A percentile compares a stretch with the other conserved stretches of the same genome.
phyloP scores from a whole-genome alignment of 1,284 basidiomycete genomes.

The Austroboletus niveus region DNA sequence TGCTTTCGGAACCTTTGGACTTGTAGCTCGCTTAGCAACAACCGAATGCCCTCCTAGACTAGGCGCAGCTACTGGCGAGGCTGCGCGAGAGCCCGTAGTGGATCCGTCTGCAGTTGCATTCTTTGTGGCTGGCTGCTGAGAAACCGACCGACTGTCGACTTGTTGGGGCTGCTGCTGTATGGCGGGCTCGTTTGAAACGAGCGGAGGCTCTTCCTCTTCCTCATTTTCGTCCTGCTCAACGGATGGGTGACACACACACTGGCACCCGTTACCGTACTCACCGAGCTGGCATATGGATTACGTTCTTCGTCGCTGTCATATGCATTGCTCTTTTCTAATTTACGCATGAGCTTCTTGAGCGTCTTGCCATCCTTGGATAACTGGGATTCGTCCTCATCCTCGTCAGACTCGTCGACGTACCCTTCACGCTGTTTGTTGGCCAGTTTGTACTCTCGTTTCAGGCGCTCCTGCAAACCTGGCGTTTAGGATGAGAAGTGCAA shows the following conservation, averaged over 20 bases:
- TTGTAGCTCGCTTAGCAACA: conserved; percentile 81
- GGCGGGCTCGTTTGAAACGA: conserved; percentile 53
- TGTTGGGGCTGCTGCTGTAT: conserved; percentile 52
- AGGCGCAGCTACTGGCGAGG: conserved; percentile 53
- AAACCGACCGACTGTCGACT: conserved; percentile 30
- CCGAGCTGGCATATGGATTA: conserved; percentile 79
- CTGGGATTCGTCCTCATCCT: conserved; percentile 58
- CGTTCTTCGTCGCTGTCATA: conserved; percentile 82
- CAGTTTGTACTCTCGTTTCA: conserved; percentile 77
- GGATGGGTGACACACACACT: conserved; percentile 5
- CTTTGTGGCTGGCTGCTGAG: conserved; percentile 33
- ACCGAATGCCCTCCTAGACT: conserved; percentile 66
- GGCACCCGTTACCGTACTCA: conserved; percentile 35
- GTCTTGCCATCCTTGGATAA: conserved; percentile 70
- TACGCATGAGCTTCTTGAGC: conserved; percentile 76
- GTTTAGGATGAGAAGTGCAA: neutral
- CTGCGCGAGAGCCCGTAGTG: conserved; percentile 46
- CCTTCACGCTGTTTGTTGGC: conserved; percentile 74
- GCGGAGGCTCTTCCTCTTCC: conserved; percentile 56
- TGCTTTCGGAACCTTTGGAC: conserved; percentile 64
- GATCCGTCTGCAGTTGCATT: conserved; percentile 32
- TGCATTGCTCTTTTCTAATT: conserved; percentile 67
- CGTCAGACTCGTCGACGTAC: conserved; percentile 68
- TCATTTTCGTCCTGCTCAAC: conserved; percentile 60
- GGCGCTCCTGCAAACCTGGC: conserved; percentile 58